Percentiles rank a stretch among this genome's conserved stretches.
Conservation (phyloP, 495 filamentous ascomycete species). For the Aspergillus sclerotiicarbonarius region DNA sequence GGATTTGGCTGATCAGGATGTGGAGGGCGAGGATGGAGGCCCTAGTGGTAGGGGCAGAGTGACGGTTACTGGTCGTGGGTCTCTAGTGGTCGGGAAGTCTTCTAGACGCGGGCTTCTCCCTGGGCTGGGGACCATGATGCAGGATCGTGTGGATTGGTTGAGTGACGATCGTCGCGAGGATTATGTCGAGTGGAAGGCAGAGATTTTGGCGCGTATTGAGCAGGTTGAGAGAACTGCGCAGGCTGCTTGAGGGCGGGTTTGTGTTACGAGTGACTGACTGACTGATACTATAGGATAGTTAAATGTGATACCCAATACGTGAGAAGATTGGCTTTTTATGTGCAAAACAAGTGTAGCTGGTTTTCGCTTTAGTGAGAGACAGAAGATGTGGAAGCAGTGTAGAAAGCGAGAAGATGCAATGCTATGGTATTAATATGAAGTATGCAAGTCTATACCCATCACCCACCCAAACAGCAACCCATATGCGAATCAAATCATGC, state of each 20-base stretch:
- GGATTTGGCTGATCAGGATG: constrained; percentile 25
- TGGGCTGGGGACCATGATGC: constrained; percentile 77
- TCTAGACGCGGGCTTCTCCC: constrained; percentile 46
- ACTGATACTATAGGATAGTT: background rate
- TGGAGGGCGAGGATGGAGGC: constrained; percentile 34
- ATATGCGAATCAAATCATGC: background rate
- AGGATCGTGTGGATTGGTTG: constrained; percentile 77
- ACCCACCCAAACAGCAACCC: background rate
- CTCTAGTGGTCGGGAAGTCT: constrained; percentile 9
- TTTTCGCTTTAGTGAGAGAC: background rate
- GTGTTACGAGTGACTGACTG: constrained; percentile 2
- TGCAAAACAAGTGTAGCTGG: background rate
- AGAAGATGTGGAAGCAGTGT: constrained; percentile 4
- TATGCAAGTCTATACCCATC: background rate
- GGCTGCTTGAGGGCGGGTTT: constrained; percentile 5
- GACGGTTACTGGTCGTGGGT: constrained; percentile 10
- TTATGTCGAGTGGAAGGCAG: constrained; percentile 71
- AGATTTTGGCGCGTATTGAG: constrained; percentile 50
- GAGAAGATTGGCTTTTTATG: background rate
- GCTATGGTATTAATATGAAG: background rate
- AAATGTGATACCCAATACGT: constrained; percentile 13
- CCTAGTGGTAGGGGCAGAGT: constrained; percentile 20
- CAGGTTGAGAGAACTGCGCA: constrained; percentile 18
- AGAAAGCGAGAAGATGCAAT: constrained; percentile 6
- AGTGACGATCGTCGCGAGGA: constrained; percentile 65